Percentiles rank a stretch among this genome's conserved stretches.
Evolutionary conservation across 73 alveolate species (phyloP).

Genomic region (Paramecium sonneborni): DNA sequence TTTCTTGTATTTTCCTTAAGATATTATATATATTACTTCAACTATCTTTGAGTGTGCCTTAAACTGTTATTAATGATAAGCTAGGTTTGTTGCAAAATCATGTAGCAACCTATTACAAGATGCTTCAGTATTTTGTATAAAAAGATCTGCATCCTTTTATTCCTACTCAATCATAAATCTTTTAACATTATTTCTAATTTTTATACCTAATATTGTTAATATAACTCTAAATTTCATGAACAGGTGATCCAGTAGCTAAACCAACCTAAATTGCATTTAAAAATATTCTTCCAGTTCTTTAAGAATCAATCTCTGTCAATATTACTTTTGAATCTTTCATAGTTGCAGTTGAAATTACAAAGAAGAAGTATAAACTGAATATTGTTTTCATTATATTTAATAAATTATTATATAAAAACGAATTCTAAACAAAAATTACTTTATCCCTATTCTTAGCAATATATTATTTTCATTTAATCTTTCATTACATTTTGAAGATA

Average conservation of each 20-base stretch:
- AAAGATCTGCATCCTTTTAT: constrained; percentile 45
- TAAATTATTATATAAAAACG: background rate
- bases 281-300: background rate
- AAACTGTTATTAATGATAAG: constrained; percentile 11
- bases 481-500: too few species aligned
- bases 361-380: background rate
- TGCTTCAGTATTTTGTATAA: background rate
- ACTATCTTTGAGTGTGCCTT: constrained; percentile 42
- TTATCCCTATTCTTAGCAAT: too few species aligned
- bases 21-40: background rate
- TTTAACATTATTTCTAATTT: background rate
- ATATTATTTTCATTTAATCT: too few species aligned
- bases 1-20: background rate
- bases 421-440: background rate
- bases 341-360: background rate
- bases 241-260: constrained; percentile 44
- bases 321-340: background rate
- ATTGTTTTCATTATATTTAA: background rate
- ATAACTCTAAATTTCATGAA: constrained; percentile 46
- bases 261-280: constrained; percentile 45
- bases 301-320: constrained; percentile 16
- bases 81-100: constrained; percentile 35
- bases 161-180: constrained; percentile 49
- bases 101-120: constrained; percentile 26
- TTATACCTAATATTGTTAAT: constrained; percentile 42